phyloP scores from a whole-genome alignment of 106 monocot genomes.

The Acorus calamus region DNA sequence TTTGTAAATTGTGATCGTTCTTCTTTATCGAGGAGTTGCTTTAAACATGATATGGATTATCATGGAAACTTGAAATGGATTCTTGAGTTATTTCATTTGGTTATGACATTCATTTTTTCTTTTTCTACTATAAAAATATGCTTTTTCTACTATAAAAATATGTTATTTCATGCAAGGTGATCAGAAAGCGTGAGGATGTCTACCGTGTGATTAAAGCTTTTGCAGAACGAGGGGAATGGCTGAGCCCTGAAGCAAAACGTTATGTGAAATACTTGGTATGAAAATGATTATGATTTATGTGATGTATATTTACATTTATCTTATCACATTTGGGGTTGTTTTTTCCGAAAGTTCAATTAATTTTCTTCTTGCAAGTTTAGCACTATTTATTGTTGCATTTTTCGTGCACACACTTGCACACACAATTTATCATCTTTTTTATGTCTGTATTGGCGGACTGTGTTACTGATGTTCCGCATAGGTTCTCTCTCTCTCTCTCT shows the following conservation, averaged over 20 bases:
- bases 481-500: no score
- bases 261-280: conserved; percentile 73
- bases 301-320: neutral
- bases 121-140: no score
- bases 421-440: no score
- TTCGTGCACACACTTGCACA: no score
- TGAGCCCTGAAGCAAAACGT: conserved; percentile 61
- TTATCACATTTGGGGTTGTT: neutral
- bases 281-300: neutral
- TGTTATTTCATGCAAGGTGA: conserved; percentile 69
- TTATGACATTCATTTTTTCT: no score
- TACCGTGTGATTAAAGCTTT: conserved; percentile 78
- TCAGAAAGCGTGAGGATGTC: conserved; percentile 97
- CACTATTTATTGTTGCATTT: no score
- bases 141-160: conserved; percentile 2
- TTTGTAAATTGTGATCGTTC: neutral
- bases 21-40: neutral
- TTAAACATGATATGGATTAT: neutral
- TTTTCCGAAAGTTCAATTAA: neutral
- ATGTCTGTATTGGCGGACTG: no score
- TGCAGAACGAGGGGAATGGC: conserved; percentile 50
- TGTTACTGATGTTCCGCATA: no score
- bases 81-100: no score
- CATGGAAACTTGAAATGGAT: no score
- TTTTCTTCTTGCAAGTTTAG: no score